Base-by-base conservation (phyloP, 345 rosid species). In the Murraya koenigii region DNA sequence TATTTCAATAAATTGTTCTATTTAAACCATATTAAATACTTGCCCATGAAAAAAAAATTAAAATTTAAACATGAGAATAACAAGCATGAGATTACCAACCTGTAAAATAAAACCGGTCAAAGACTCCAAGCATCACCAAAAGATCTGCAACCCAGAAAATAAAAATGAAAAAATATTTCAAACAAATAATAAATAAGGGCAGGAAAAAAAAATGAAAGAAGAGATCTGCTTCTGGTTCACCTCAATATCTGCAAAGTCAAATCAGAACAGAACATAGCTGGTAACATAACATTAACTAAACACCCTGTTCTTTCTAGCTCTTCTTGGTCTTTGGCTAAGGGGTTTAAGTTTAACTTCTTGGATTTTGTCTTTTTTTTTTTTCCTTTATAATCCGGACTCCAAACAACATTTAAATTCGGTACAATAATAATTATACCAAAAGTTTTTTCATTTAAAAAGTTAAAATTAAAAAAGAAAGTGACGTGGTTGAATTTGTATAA, bases 121-220 rank as follows among this genome's bases (percentile, higher is more conserved):
- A 63, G 47, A 59, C 23, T 59, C 30, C 33, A 63, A 75, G 32
- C 70, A 22, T 32, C 44, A 44, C 33, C 68, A 41, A 47, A 47
- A 47, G 77, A 75, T 75, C 77, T 75, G 77, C 69, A 64, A 32
- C 25, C 60, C 49, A 47, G 22, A 47, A 36, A 63, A 36, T 9
- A 38, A 8, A 25, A 59, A 38, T 72, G 76, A 35, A 72, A 72
- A 26, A 63, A 74, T 62, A 63, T 22, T 9, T 35, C 8, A 1
- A 65, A 65, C 7, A 35, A 35, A 44, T 6, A 1, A 25, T 1
- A 39, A 22, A 44, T 44, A 44, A 19, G 22, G 6, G 56, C 56
- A 32, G 3, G 20, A 6, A 52, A 30, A 5, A 6, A 20, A 52
- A 35, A 17, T 58, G 22, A 22, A 13, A 38, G 33, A 44, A 11